phyloP scores from a whole-genome alignment of 306 rosid genomes.

The Alnus rubra region DNA sequence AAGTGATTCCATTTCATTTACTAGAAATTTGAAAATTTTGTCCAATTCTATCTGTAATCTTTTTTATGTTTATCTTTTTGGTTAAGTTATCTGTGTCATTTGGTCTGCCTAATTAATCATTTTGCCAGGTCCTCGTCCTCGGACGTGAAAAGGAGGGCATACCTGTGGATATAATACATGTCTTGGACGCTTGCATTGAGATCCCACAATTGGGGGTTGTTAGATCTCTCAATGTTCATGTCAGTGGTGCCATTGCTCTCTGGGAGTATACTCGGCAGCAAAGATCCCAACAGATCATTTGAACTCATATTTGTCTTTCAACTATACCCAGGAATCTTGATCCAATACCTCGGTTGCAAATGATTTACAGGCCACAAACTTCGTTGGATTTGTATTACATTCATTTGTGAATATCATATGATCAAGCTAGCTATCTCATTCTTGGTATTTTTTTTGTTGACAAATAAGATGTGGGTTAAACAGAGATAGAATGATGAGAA shows the following conservation, averaged over 20 bases:
- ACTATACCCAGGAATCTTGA: background rate
- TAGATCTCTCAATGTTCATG: constrained; percentile 96
- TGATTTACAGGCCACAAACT: background rate
- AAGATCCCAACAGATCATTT: constrained; percentile 51
- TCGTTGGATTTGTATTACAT: background rate
- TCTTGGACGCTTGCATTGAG: constrained; percentile 86
- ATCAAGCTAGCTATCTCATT: background rate
- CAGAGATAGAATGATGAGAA: background rate
- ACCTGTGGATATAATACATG: constrained; percentile 88
- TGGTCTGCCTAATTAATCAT: background rate
- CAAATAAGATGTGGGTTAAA: background rate
- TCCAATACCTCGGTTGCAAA: background rate
- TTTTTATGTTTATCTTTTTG: constrained; percentile 1
- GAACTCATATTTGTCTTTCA: background rate
- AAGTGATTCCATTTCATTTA: background rate
- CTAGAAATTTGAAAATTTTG: background rate
- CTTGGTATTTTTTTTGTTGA: background rate
- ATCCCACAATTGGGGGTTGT: constrained; percentile 94
- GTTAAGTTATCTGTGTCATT: background rate
- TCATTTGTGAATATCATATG: background rate
- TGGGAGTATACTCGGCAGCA: constrained; percentile 98
- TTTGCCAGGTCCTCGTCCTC: constrained; percentile 79
- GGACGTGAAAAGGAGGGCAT: constrained; percentile 97
- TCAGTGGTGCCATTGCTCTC: constrained; percentile 93
- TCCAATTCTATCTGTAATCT: background rate